Percentiles rank a stretch among this genome's conserved stretches.
These are phyloP conservation scores for Lichtheimia ornata DNA, from an alignment of 371 early-diverging fungal genomes.

Conservation along the genomic window DNA sequence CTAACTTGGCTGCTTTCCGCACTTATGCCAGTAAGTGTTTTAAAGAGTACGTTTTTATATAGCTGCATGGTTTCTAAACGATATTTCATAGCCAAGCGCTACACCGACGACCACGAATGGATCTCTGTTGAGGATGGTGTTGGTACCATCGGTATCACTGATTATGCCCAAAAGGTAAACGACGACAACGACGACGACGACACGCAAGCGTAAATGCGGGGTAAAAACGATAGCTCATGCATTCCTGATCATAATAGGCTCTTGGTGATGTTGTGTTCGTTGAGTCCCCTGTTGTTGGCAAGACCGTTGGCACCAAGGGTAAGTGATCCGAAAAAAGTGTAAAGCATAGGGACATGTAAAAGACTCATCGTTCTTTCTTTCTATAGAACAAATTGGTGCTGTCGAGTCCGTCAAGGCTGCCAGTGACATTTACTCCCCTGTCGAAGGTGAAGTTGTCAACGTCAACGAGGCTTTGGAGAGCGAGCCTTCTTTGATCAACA, in stretches of 20 bases:
- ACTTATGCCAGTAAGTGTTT: slow-evolving; percentile 52
- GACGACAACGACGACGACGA: neutral
- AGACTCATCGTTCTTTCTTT: neutral
- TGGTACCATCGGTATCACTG: slow-evolving; percentile 92
- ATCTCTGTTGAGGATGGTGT: slow-evolving; percentile 69
- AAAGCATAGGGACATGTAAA: neutral
- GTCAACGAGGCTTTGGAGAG: slow-evolving; percentile 68
- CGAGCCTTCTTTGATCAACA: slow-evolving; percentile 81
- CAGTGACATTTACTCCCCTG: slow-evolving; percentile 89
- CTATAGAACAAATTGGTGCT: slow-evolving; percentile 73
- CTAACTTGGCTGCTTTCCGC: slow-evolving; percentile 36
- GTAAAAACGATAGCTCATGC: too few relatives aligned
- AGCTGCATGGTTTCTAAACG: neutral
- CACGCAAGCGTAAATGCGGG: too few relatives aligned
- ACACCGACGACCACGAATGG: slow-evolving; percentile 95
- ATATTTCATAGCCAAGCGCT: slow-evolving; percentile 59
- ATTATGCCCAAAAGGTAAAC: slow-evolving; percentile 78
- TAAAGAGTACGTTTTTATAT: too few relatives aligned
- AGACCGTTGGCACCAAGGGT: slow-evolving; percentile 62
- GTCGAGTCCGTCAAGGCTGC: slow-evolving; percentile 98
- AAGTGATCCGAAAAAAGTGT: slow-evolving; percentile 11
- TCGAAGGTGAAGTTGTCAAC: slow-evolving; percentile 81
- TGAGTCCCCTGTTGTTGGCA: slow-evolving; percentile 76
- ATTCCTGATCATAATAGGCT: slow-evolving; percentile 26
- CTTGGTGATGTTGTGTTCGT: slow-evolving; percentile 96